Conservation (phyloP, 129 eudicot genomes). For the Artemisia annua region DNA sequence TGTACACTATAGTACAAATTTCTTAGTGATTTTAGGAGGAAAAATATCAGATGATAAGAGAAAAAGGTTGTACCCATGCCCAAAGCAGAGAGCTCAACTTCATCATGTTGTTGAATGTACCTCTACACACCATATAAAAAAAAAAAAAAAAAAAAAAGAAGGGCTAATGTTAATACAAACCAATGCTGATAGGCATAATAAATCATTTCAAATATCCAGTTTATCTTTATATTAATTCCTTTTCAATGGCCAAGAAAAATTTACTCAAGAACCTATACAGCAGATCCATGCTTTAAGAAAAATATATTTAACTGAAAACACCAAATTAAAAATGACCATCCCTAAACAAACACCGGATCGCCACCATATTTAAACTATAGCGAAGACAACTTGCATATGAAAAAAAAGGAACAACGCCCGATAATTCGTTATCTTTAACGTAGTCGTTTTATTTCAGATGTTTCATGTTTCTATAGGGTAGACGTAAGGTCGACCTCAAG, state of each 20-base stretch:
- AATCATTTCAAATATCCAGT: background rate
- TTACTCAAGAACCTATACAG: too few relatives aligned
- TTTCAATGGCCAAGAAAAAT: too few relatives aligned
- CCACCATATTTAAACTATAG: too few relatives aligned
- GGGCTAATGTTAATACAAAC: background rate
- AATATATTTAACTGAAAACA: too few relatives aligned
- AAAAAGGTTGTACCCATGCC: slow-evolving; percentile 72
- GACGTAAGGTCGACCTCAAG: background rate
- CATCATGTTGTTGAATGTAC: slow-evolving; percentile 87
- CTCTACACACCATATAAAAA: slow-evolving; percentile 43
- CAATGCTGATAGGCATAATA: background rate
- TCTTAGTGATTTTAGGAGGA: background rate
- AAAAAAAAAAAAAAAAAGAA: background rate
- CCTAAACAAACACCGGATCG: too few relatives aligned
- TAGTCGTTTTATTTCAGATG: background rate
- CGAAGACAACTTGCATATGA: too few relatives aligned
- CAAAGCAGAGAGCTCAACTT: slow-evolving; percentile 90
- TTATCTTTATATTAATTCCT: too few relatives aligned
- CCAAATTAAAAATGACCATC: too few relatives aligned
- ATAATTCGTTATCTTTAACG: too few relatives aligned
- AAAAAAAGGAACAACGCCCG: too few relatives aligned
- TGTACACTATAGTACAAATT: background rate
- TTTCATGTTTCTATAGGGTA: background rate
- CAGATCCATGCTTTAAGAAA: too few relatives aligned
- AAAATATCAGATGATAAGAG: slow-evolving; percentile 7